Evolutionary conservation across 495 filamentous ascomycete genomes (phyloP).

Genomic region (Penicillium coprophilum): DNA sequence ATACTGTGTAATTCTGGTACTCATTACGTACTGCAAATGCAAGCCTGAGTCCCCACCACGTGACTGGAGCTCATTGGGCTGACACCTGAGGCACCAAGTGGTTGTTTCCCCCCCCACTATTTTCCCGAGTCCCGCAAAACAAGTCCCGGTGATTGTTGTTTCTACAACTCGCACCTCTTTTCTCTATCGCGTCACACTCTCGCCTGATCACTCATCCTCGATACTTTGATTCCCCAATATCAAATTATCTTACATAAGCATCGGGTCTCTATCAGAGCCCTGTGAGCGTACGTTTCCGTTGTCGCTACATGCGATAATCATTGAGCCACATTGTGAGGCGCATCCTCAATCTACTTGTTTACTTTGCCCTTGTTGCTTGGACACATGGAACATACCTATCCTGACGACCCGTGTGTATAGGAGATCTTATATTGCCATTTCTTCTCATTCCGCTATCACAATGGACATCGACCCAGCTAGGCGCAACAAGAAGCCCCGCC

Average conservation of each 20-base stretch:
- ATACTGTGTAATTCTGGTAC: neutral
- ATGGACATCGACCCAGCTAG: slow-evolving; percentile 76
- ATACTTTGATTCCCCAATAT: neutral
- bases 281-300: neutral
- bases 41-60: neutral
- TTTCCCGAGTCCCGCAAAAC: slow-evolving; percentile 30
- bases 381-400: neutral
- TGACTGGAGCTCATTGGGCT: neutral
- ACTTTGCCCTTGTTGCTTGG: neutral
- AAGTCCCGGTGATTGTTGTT: slow-evolving; percentile 12
- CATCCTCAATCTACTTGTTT: neutral
- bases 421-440: neutral
- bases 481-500: slow-evolving; percentile 81
- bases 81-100: slow-evolving; percentile 17
- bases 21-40: too few relatives aligned
- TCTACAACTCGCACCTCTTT: slow-evolving; percentile 2
- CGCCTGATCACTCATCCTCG: neutral
- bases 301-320: slow-evolving; percentile 2
- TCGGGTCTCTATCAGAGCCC: neutral
- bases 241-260: neutral
- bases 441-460: slow-evolving; percentile 18
- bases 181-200: slow-evolving; percentile 4
- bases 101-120: slow-evolving; percentile 17
- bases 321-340: slow-evolving; percentile 4
- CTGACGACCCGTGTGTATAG: neutral